These are phyloP conservation scores for Aspergillus taichungensis DNA, from an alignment of 495 filamentous ascomycete genomes.

Conservation along the genomic window DNA sequence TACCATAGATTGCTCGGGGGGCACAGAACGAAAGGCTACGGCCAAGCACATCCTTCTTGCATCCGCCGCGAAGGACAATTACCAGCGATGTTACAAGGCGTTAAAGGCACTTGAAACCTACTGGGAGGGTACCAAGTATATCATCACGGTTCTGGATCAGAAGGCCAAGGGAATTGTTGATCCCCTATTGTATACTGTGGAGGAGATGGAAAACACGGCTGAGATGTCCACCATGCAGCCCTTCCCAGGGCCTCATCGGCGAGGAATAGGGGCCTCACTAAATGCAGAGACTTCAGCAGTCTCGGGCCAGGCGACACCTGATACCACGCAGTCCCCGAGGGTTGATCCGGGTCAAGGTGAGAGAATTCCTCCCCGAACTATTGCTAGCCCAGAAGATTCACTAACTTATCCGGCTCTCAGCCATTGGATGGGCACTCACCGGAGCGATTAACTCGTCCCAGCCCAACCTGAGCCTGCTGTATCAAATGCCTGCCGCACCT, in stretches of 20 bases:
- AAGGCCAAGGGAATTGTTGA: conserved; percentile 79
- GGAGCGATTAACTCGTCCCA: conserved; percentile 76
- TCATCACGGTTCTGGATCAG: conserved; percentile 75
- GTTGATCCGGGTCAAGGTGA: conserved; percentile 47
- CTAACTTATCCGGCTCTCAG: conserved; percentile 31
- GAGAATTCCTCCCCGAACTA: conserved; percentile 6
- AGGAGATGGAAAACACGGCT: conserved; percentile 62
- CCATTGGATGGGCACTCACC: conserved; percentile 70
- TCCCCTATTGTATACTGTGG: conserved; percentile 65
- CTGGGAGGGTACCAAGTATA: conserved; percentile 82
- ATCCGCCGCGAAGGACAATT: conserved; percentile 68
- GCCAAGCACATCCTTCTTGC: conserved; percentile 65
- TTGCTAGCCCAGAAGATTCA: conserved; percentile 1
- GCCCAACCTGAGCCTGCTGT: conserved; percentile 66
- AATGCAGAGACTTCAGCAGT: conserved; percentile 18
- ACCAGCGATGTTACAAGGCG: conserved; percentile 73
- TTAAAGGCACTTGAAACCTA: conserved; percentile 66
- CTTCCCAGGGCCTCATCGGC: conserved; percentile 35
- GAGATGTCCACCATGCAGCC: conserved; percentile 31
- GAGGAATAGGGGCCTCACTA: conserved; percentile 21
- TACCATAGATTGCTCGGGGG: conserved; percentile 23
- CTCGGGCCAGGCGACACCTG: conserved; percentile 18
- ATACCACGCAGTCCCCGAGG: conserved; percentile 33
- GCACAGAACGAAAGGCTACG: conserved; percentile 39
- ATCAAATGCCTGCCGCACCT: conserved; percentile 43